Evolutionary conservation across 805 yeast species (phyloP), one percentile per base, ranked within the genome.

Genomic region (Candida cerambycidarum): DNA sequence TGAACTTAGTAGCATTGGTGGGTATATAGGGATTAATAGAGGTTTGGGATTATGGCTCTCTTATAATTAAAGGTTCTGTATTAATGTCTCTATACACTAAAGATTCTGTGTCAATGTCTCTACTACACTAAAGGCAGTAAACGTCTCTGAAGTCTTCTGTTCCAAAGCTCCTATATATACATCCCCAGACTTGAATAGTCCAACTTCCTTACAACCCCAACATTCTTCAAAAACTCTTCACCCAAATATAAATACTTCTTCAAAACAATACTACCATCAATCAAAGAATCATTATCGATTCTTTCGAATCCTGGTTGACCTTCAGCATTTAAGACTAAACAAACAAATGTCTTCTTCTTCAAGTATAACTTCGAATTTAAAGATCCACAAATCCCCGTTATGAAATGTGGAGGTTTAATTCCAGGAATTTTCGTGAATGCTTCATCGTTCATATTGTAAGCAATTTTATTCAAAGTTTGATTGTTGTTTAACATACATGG

Each of bases 251-350:
- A 34, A 9, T 53, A n/a, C 11, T 50, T 36, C 1, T 40, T 37
- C 12, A 62, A 34, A 4, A 57, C 47, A 35, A 36, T 39, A 8
- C 57, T 50, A n/a, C 62, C 47, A 41, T 71, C 78, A 29, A 69
- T 48, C 12, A 75, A 49, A 6, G 73, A 55, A 47, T 74, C 78
- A 6, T 58, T 56, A 45, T 71, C 73, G 8, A 79, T 57, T 50
- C 76, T 80, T 48, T 81, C 85, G 56, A 66, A 79, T 2, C 83
- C 84, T 2, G 74, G 65, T 15, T 78, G 81, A 4, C 87, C 87
- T 58, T 81, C 86, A 32, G 84, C 73, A 46, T 80, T 79, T 34
- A 77, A 60, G 3, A 62, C 62, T 34, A 73, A 53, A 34, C 55
- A 32, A 13, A 51, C 35, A 19, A 52, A 45, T 12, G 18, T 38